Evolutionary conservation across 805 yeast species (phyloP).

Genomic region (Candida dajiaensis): DNA sequence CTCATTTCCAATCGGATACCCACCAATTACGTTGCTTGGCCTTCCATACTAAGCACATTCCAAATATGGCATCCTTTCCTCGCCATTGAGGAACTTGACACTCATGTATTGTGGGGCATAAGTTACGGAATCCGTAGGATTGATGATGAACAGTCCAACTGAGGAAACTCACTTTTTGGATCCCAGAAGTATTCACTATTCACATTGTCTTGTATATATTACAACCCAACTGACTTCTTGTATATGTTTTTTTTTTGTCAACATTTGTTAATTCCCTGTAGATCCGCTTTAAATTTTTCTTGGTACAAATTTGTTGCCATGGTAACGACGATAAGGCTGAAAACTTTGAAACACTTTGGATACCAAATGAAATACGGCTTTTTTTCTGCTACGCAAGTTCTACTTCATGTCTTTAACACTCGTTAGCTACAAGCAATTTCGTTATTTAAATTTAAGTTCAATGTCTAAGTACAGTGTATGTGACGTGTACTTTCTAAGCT

Average conservation of each 20-base stretch:
- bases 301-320: not conserved
- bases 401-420: no score
- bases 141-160: not conserved
- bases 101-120: not conserved
- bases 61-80: no score
- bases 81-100: no score
- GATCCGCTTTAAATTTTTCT: not conserved
- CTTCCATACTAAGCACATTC: no score
- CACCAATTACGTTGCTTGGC: not conserved
- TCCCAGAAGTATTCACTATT: not conserved
- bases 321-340: not conserved
- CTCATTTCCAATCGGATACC: no score
- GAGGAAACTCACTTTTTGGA: not conserved
- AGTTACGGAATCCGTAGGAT: not conserved
- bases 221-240: not conserved
- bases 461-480: no score
- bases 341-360: no score
- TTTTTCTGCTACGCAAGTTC: no score
- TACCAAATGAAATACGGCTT: no score
- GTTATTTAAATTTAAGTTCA: no score
- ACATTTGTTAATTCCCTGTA: not conserved
- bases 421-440: not conserved
- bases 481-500: no score
- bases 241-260: not conserved
- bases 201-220: not conserved